Conservation (phyloP, 352 stramenopile species). For the Globisporangium rhizosaccharum region DNA sequence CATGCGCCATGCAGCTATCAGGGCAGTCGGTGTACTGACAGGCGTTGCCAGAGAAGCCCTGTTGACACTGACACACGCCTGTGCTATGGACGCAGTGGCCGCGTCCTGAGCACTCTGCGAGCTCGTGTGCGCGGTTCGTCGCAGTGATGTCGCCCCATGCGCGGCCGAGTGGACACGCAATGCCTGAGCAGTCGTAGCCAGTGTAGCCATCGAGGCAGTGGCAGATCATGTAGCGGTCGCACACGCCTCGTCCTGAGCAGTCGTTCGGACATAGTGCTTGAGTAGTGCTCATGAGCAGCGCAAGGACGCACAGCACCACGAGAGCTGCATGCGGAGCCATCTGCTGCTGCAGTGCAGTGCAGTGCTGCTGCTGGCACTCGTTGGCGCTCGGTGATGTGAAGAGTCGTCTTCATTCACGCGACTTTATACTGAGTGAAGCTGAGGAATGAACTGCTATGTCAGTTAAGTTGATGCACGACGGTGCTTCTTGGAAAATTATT, state of each 20-base stretch:
- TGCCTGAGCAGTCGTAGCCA: slow-evolving; percentile 60
- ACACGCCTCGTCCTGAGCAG: slow-evolving; percentile 55
- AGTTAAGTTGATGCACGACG: too few species aligned
- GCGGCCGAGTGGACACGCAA: slow-evolving; percentile 38
- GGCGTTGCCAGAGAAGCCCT: slow-evolving; percentile 65
- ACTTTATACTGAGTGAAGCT: too few species aligned
- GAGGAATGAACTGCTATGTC: too few species aligned
- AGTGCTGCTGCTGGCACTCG: background rate
- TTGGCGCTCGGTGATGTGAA: background rate
- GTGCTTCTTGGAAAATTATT: too few species aligned
- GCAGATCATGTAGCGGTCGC: slow-evolving; percentile 51
- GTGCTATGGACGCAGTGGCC: slow-evolving; percentile 64
- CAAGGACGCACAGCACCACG: background rate
- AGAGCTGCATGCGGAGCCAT: background rate
- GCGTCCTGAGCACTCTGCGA: slow-evolving; percentile 48
- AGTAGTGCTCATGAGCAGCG: background rate
- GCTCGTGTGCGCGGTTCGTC: slow-evolving; percentile 37
- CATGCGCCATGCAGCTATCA: slow-evolving; percentile 39
- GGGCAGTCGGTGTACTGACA: slow-evolving; percentile 58
- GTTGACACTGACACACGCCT: slow-evolving; percentile 78
- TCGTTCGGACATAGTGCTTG: slow-evolving; percentile 44
- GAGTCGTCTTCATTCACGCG: too few species aligned
- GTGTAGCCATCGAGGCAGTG: slow-evolving; percentile 48
- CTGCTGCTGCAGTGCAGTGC: too few species aligned
- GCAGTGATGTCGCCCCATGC: slow-evolving; percentile 49